Base-by-base conservation (phyloP, 2,329 filamentous ascomycete genomes). In the Paraconiothyrium sp. region DNA sequence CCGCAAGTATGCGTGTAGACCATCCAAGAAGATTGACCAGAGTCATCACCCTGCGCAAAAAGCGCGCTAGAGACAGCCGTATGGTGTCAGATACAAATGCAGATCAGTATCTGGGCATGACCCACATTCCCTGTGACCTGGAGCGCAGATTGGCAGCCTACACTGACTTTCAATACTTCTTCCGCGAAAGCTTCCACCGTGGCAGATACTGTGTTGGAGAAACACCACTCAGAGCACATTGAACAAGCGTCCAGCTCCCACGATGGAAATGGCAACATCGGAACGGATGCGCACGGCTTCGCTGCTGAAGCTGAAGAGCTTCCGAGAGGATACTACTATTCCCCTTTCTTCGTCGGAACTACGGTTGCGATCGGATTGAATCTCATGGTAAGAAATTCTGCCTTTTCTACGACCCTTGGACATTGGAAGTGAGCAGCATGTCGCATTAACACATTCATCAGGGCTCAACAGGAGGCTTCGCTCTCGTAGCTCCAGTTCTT, bases 331-430 rank as follows among this genome's bases (percentile, higher is more conserved):
- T 81, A 82, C 67, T 81, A 76, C 63, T 62, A 59, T 11, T 80
- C 78, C 44, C 66, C 72, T 4, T 74, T 76, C 52, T 81, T 81
- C 55, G 64, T 81, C 24, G 77, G 79, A 6, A 82, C 79, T 3
- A 67, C 80, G 2, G 58, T 67, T 9, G 66, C 60, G 1, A 61
- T 66, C 37, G 62, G 64, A 3, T 46, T 62, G 16, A 62, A 62
- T 39, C 34, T 66, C 2, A 58, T 62, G 62, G 41, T 44, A 20
- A 22, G 41, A 5, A 22, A 22, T n/a, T 20, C 20, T 10, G 16
- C 41, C n/a, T 22, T 44, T 30, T 44, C 8, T 4, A 44, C 8
- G 6, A 44, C 16, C 41, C 16, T 44, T 44, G 5, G 41, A 58
- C 61, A 59, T 14, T 10, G 10, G 8, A 20, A 9, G 9, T 44